phyloP scores from a whole-genome alignment of 2,329 filamentous ascomycete species.

The Cladophialophora exuberans region DNA sequence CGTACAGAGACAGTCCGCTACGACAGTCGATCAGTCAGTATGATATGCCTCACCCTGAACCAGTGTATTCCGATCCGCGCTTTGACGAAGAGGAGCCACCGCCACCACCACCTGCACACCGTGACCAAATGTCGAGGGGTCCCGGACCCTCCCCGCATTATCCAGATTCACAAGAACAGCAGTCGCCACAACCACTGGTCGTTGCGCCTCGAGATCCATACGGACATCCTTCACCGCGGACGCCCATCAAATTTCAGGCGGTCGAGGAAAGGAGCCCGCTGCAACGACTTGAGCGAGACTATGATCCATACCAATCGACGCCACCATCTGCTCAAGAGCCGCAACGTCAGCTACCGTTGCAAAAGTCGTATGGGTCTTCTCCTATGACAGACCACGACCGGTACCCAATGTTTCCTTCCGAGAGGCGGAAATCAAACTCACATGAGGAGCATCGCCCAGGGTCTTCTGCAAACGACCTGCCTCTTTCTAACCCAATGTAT shows the following conservation, averaged over 20 bases:
- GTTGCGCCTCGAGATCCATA: conserved; percentile 22
- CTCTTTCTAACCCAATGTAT: background rate
- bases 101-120: conserved; percentile 41
- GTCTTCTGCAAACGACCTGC: conserved; percentile 4
- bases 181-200: conserved; percentile 17
- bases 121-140: conserved; percentile 22
- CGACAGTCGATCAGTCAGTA: conserved; percentile 35
- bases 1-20: conserved; percentile 36
- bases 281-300: conserved; percentile 32
- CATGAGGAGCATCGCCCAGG: conserved; percentile 10
- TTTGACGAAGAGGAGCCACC: conserved; percentile 36
- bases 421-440: conserved; percentile 11
- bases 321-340: conserved; percentile 20
- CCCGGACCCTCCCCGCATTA: background rate
- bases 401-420: conserved; percentile 6
- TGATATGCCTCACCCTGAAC: conserved; percentile 28
- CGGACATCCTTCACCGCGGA: conserved; percentile 22
- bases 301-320: conserved; percentile 26
- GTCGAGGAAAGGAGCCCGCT: conserved; percentile 32
- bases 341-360: conserved; percentile 5
- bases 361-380: conserved; percentile 3
- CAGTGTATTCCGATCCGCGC: conserved; percentile 22
- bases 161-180: conserved; percentile 26
- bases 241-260: conserved; percentile 22
- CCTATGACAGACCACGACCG: conserved; percentile 5